Evolutionary conservation across 2,329 filamentous ascomycete species (phyloP).

Genomic region (Fusarium keratoplasticum): DNA sequence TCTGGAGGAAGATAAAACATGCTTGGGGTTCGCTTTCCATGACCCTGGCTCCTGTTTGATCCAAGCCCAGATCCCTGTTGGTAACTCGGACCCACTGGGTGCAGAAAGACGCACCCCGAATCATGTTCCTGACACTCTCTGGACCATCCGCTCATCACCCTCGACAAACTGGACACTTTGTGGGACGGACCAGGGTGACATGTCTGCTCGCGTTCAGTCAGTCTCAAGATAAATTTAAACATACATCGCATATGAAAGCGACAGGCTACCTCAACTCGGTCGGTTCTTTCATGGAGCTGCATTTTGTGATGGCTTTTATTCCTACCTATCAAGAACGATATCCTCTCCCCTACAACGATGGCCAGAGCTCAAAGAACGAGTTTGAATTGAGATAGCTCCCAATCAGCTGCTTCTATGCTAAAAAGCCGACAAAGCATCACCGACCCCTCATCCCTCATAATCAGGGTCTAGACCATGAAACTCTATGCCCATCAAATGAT

Average conservation of each 20-base stretch:
- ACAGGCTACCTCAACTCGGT: neutral
- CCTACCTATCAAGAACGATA: neutral
- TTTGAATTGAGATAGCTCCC: neutral
- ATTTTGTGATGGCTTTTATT: neutral
- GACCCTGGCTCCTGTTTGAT: neutral
- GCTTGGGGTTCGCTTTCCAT: neutral
- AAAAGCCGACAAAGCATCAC: neutral
- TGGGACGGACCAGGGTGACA: neutral
- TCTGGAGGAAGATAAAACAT: neutral
- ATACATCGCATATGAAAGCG: neutral
- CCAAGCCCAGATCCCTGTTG: neutral
- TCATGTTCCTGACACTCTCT: neutral
- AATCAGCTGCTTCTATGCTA: neutral
- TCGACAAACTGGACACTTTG: neutral
- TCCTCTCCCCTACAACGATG: neutral
- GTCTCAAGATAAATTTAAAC: neutral
- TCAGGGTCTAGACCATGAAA: neutral
- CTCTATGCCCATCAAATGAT: neutral
- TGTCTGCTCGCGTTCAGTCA: neutral
- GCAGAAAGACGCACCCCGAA: neutral
- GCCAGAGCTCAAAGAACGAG: neutral
- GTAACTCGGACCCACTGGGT: neutral
- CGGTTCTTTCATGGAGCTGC: neutral
- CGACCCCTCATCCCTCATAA: neutral
- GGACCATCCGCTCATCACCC: neutral